Evolutionary conservation across 2,329 filamentous ascomycete species (phyloP).

Genomic region (Stemphylium vesicarium): DNA sequence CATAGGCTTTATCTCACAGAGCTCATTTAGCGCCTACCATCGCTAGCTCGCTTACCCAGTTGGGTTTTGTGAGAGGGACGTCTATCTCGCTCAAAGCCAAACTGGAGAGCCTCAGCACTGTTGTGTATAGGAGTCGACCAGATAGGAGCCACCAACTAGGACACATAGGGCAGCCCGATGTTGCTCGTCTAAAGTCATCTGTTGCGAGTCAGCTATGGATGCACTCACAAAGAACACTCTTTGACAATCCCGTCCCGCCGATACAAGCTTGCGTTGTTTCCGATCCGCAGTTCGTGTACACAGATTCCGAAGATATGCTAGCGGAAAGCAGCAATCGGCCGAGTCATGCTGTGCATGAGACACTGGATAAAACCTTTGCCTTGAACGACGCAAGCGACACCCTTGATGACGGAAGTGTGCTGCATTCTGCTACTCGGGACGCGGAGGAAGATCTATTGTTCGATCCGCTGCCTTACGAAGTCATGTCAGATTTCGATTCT

Average conservation of each 20-base stretch:
- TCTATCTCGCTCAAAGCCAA: constrained; percentile 28
- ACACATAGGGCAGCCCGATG: background rate
- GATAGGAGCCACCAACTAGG: background rate
- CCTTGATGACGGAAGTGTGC: background rate
- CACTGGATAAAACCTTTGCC: background rate
- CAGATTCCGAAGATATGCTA: constrained; percentile 17
- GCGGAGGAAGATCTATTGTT: constrained; percentile 8
- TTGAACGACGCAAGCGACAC: background rate
- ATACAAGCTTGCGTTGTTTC: constrained; percentile 9
- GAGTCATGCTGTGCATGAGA: background rate
- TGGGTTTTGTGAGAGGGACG: constrained; percentile 3
- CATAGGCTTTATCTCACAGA: constrained; percentile 41
- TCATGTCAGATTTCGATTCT: background rate
- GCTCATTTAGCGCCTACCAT: constrained; percentile 49
- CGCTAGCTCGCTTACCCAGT: constrained; percentile 40
- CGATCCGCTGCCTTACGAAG: background rate
- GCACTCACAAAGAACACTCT: constrained; percentile 8
- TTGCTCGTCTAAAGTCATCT: background rate
- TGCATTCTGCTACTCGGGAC: background rate
- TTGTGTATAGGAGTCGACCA: background rate
- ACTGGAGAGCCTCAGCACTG: constrained; percentile 7
- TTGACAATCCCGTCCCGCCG: background rate
- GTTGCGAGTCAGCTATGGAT: constrained; percentile 13
- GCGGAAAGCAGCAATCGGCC: background rate
- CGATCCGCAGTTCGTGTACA: background rate